Evolutionary conservation across 2,329 filamentous ascomycete species (phyloP).

Genomic region (Gnomoniopsis smithogilvyi): DNA sequence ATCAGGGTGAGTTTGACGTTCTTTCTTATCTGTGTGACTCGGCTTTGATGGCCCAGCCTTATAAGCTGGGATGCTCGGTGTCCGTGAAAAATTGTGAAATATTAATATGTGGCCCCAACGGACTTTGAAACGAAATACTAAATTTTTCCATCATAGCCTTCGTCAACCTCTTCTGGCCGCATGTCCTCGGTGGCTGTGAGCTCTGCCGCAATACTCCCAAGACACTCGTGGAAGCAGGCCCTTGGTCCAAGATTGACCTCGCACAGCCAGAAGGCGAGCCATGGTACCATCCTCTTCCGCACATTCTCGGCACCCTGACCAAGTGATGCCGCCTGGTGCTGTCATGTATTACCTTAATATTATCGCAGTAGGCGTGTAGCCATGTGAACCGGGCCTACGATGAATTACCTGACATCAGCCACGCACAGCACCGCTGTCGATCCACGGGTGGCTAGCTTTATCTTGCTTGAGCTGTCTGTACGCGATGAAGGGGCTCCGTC

Average conservation of each 20-base stretch:
- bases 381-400: too few species aligned
- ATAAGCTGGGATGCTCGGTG: not conserved
- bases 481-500: too few species aligned
- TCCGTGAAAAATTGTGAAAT: not conserved
- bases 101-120: not conserved
- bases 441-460: too few species aligned
- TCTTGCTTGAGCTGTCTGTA: too few species aligned
- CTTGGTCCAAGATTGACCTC: constrained; percentile 49
- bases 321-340: constrained; percentile 35
- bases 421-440: too few species aligned
- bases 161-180: constrained; percentile 51
- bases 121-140: not conserved
- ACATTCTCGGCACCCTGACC: constrained; percentile 49
- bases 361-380: too few species aligned
- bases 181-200: constrained; percentile 48
- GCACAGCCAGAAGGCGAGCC: constrained; percentile 36
- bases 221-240: constrained; percentile 44
- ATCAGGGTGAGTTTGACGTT: constrained; percentile 45
- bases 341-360: too few species aligned
- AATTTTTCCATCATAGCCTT: constrained; percentile 33
- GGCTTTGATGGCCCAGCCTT: not conserved
- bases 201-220: constrained; percentile 46
- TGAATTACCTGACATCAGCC: too few species aligned
- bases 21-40: not conserved
- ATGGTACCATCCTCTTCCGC: constrained; percentile 43